These are phyloP conservation scores for Backusella luteola DNA, from an alignment of 192 early-diverging fungal genomes.

Conservation along the genomic window DNA sequence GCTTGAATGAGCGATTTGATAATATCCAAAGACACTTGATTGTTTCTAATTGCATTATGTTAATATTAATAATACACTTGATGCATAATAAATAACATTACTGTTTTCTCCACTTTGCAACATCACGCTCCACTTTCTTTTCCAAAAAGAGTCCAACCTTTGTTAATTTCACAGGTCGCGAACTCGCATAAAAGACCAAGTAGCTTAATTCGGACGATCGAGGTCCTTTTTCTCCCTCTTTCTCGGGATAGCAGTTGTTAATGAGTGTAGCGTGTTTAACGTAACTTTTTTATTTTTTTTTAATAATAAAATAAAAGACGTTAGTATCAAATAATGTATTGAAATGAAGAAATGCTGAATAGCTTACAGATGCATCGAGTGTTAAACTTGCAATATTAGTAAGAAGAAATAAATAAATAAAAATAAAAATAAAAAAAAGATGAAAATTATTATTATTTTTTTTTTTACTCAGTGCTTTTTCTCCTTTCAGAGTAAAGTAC, in stretches of 20 bases:
- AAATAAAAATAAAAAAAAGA: neutral
- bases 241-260: slow-evolving; percentile 71
- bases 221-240: slow-evolving; percentile 68
- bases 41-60: slow-evolving; percentile 43
- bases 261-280: slow-evolving; percentile 77
- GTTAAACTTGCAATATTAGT: neutral
- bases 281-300: slow-evolving; percentile 33
- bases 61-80: neutral
- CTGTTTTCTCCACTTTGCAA: slow-evolving; percentile 57
- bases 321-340: neutral
- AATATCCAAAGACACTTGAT: slow-evolving; percentile 71
- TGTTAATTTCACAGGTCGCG: slow-evolving; percentile 86
- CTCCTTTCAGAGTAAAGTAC: neutral
- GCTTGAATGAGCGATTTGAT: slow-evolving; percentile 68
- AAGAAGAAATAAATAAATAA: neutral
- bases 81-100: slow-evolving; percentile 40
- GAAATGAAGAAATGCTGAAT: neutral
- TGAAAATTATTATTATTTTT: neutral
- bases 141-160: slow-evolving; percentile 87
- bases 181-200: slow-evolving; percentile 83
- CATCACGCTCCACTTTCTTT: slow-evolving; percentile 64
- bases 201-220: slow-evolving; percentile 81
- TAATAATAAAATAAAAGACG: neutral
- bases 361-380: neutral
- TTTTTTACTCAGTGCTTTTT: slow-evolving; percentile 5